Conservation (phyloP, 148 eudicot species). For the Cornus kousa region DNA sequence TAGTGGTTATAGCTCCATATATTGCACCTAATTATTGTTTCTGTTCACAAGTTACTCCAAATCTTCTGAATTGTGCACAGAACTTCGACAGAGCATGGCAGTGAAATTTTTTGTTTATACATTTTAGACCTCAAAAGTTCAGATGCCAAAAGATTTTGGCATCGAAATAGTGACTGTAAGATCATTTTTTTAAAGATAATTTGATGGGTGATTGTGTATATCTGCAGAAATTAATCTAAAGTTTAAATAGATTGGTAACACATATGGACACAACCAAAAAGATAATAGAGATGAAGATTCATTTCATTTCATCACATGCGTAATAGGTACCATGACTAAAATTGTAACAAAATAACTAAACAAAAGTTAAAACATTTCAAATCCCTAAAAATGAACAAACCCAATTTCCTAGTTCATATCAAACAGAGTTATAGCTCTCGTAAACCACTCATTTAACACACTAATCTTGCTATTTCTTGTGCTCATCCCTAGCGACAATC, state of each 20-base stretch:
- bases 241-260: neutral
- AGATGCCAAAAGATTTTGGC: too few species aligned
- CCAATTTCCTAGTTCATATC: neutral
- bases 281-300: too few species aligned
- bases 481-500: constrained; percentile 75
- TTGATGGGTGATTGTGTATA: too few species aligned
- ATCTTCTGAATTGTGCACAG: neutral
- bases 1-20: too few species aligned
- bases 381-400: neutral
- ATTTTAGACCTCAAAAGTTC: neutral
- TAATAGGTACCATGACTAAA: neutral
- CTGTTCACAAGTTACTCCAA: neutral
- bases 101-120: neutral
- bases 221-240: too few species aligned
- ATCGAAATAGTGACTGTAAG: too few species aligned
- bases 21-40: too few species aligned
- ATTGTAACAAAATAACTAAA: neutral
- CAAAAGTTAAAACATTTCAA: neutral
- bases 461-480: constrained; percentile 13
- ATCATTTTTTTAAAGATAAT: too few species aligned
- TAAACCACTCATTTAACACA: constrained; percentile 4
- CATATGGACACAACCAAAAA: neutral
- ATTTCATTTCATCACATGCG: too few species aligned
- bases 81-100: neutral
- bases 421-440: constrained; percentile 1